phyloP scores from a whole-genome alignment of 1,284 basidiomycete species.

The Xerocomus amazonicus region DNA sequence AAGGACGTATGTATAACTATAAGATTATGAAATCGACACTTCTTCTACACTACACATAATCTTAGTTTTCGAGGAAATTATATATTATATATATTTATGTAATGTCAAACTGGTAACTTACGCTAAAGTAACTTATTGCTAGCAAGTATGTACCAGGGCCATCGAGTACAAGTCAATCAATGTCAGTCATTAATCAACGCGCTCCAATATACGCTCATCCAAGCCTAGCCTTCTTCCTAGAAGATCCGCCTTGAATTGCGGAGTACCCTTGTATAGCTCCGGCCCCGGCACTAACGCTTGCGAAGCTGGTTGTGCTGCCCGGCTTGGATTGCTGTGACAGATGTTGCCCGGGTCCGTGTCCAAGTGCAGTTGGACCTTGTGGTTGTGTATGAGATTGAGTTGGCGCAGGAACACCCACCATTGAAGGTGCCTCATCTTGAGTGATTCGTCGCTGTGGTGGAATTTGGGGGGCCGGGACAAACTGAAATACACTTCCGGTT shows the following conservation, averaged over 20 bases:
- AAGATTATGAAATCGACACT: too few species aligned
- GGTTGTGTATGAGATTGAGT: slow-evolving; percentile 39
- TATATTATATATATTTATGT: too few species aligned
- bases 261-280: slow-evolving; percentile 35
- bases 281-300: slow-evolving; percentile 47
- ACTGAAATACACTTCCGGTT: slow-evolving; percentile 56
- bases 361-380: slow-evolving; percentile 35
- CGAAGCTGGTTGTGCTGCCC: slow-evolving; percentile 47
- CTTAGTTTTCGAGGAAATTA: too few species aligned
- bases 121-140: too few species aligned
- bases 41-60: too few species aligned
- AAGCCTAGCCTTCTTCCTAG: slow-evolving; percentile 46
- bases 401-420: slow-evolving; percentile 58
- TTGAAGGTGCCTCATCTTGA: slow-evolving; percentile 74
- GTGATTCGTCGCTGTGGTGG: slow-evolving; percentile 73
- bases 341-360: slow-evolving; percentile 40
- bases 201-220: slow-evolving; percentile 24
- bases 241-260: slow-evolving; percentile 31
- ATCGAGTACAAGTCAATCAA: neutral
- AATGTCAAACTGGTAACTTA: too few species aligned
- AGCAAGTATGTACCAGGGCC: too few species aligned
- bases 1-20: too few species aligned
- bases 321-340: slow-evolving; percentile 45
- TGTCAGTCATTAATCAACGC: too few species aligned
- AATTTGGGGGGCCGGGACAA: slow-evolving; percentile 51